Evolutionary conservation across 306 rosid species (phyloP).

Genomic region (Quercus engelmannii): DNA sequence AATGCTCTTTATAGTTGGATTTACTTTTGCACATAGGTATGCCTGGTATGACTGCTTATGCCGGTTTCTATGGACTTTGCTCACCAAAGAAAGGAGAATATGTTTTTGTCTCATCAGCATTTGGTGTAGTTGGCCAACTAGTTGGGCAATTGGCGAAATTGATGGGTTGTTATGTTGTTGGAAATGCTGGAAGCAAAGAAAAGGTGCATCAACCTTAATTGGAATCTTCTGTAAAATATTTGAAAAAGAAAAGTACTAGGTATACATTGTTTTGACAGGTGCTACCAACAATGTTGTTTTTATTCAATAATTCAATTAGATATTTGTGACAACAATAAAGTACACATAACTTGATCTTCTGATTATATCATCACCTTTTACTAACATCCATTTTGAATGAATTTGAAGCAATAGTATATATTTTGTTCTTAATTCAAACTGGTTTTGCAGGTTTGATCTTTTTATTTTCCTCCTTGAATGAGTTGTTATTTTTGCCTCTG

Average conservation of each 20-base stretch:
- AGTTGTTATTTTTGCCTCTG: neutral
- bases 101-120: slow-evolving; percentile 55
- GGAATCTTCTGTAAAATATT: neutral
- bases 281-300: no score
- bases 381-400: no score
- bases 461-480: neutral
- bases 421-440: neutral
- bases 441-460: no score
- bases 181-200: slow-evolving; percentile 53
- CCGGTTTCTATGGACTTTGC: slow-evolving; percentile 44
- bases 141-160: slow-evolving; percentile 54
- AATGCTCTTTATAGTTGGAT: neutral
- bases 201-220: slow-evolving; percentile 27
- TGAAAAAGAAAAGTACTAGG: neutral
- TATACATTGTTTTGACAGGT: no score
- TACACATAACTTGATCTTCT: no score
- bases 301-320: no score
- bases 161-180: slow-evolving; percentile 66
- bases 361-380: no score
- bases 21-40: slow-evolving; percentile 20
- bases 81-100: slow-evolving; percentile 45
- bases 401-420: no score
- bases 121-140: slow-evolving; percentile 53
- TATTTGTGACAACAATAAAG: no score
- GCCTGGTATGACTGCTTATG: slow-evolving; percentile 62